phyloP scores from a whole-genome alignment of 2,329 filamentous ascomycete species.

The Lachnellula hyalina region DNA sequence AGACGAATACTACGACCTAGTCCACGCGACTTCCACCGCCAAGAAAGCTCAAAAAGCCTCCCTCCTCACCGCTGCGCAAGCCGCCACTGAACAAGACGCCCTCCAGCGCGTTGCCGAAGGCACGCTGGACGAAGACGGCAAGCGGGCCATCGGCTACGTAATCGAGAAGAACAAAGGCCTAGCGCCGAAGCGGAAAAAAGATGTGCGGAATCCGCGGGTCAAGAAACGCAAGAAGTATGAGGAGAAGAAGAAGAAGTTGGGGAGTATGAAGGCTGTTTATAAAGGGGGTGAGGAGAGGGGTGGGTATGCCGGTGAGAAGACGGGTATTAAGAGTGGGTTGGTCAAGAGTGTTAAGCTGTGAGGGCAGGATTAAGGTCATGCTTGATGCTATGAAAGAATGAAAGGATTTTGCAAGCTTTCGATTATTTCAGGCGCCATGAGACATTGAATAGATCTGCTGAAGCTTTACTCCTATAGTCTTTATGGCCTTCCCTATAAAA shows the following conservation, averaged over 20 bases:
- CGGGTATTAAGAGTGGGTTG: constrained; percentile 90
- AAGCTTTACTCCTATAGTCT: too few species aligned
- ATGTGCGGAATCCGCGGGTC: constrained; percentile 87
- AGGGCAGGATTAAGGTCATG: not conserved
- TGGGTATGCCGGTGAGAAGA: constrained; percentile 85
- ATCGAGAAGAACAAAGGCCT: constrained; percentile 98
- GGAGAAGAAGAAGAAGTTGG: constrained; percentile 95
- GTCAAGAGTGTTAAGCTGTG: constrained; percentile 90
- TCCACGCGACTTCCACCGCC: constrained; percentile 62
- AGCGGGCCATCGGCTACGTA: constrained; percentile 85
- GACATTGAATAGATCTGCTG: too few species aligned
- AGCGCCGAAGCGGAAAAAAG: constrained; percentile 85
- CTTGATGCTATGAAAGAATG: not conserved
- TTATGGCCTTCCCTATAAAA: too few species aligned
- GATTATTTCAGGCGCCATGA: too few species aligned
- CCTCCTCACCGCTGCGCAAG: constrained; percentile 53
- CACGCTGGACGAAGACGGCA: constrained; percentile 70
- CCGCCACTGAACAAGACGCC: constrained; percentile 49
- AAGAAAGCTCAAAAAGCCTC: constrained; percentile 47
- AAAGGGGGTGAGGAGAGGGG: constrained; percentile 79
- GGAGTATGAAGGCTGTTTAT: constrained; percentile 78
- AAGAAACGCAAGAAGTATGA: constrained; percentile 98
- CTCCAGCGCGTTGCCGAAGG: constrained; percentile 48
- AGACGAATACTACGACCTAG: constrained; percentile 85
- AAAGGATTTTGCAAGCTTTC: not conserved